Conservation (phyloP, 129 eudicot genomes). For the Helianthus tuberosus region DNA sequence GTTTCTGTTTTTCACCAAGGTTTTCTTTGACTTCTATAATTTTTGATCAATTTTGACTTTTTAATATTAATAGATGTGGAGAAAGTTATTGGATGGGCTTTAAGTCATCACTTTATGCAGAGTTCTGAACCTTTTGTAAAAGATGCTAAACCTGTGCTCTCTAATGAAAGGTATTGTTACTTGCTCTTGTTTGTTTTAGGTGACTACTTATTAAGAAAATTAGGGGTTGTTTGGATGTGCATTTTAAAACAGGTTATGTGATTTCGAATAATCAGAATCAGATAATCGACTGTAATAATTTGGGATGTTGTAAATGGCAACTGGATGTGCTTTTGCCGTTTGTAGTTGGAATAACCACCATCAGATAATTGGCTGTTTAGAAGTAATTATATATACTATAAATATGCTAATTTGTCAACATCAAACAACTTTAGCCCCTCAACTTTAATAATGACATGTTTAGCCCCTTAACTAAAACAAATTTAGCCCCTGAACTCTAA, state of each 20-base stretch:
- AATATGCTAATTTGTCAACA: too few relatives aligned
- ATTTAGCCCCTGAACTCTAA: too few relatives aligned
- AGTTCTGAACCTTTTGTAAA: constrained; percentile 47
- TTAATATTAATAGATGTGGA: constrained; percentile 56
- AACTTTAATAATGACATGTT: too few relatives aligned
- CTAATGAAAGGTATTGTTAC: constrained; percentile 68
- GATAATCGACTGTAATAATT: not conserved
- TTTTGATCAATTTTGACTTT: constrained; percentile 3
- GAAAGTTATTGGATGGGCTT: constrained; percentile 89
- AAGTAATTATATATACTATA: too few relatives aligned
- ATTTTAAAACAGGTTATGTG: not conserved
- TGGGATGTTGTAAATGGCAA: not conserved
- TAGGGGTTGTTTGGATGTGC: not conserved
- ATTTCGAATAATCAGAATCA: not conserved
- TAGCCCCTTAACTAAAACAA: too few relatives aligned
- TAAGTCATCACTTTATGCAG: constrained; percentile 91
- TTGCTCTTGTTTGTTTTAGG: not conserved
- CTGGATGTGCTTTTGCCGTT: not conserved
- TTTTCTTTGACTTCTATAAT: not conserved
- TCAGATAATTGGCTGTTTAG: not conserved
- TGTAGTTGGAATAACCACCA: not conserved
- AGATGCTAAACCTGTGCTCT: constrained; percentile 65
- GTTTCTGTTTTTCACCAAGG: not conserved
- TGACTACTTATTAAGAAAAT: not conserved
- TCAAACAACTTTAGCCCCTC: too few relatives aligned